Evolutionary conservation across 768 basidiomycete species (phyloP), one percentile per base, ranked within the genome.

Genomic region (Mycena latifolia): DNA sequence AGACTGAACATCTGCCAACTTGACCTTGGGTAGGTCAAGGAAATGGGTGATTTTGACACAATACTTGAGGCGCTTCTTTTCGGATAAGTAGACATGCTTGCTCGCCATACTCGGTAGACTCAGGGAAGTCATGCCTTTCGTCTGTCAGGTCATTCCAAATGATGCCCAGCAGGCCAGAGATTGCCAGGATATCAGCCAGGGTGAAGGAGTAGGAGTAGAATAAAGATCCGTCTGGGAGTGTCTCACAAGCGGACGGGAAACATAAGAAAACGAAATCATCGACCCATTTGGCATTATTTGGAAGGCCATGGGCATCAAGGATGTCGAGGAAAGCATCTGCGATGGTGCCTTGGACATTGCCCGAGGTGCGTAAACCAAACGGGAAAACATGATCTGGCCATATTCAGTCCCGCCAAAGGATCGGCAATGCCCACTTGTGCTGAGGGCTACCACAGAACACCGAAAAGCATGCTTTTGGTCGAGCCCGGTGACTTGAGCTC

Each of bases 361-460:
- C 51, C 9, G 51, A 53, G 8, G 51, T 53, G 28, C 50, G 27
- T 7, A 51, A n/a, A 8, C 50, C 50, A 12, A 31, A 51, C 9
- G 50, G 50, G 25, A 51, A 51, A 14, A 22, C 27, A 33, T 51
- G 50, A 25, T 51, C 50, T 10, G 50, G 50, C 50, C 50, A 51
- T 11, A 51, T 51, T 28, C 10, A 9, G 8, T 20, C 50, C 8
- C 50, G 28, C 37, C 37, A 37, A 37, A 37, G 37, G 37, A 37
- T 37, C 10, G 37, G 37, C 15, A 37, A 37, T 3, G 37, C 37
- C 37, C 37, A 37, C 14, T 37, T 37, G 37, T 37, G 37, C 3
- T 14, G 14, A 8, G 37, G 14, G 37, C 37, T 11, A 37, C 37
- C 7, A 14, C 37, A 37, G 37, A 37, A 14, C 37, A 37, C 8